These are phyloP conservation scores for Heliamphora exappendiculata DNA, from an alignment of 148 eudicot genomes.

Conservation along the genomic window DNA sequence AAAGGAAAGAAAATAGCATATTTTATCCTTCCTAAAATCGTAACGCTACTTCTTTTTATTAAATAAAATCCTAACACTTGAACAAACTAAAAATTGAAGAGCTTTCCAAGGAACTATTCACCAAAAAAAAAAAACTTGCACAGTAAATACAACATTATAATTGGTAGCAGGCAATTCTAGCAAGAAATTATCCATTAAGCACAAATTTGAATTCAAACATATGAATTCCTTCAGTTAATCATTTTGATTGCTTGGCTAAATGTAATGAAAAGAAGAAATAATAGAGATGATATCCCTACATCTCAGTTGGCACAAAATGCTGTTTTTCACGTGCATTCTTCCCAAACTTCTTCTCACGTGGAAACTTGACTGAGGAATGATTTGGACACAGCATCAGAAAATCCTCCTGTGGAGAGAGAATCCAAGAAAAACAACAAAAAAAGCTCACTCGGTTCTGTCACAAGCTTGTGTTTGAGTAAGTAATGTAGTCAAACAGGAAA, in stretches of 20 bases:
- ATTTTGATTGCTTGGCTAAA: neutral
- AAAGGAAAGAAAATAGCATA: neutral
- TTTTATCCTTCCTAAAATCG: neutral
- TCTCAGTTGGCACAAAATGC: constrained; percentile 23
- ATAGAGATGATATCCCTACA: constrained; percentile 21
- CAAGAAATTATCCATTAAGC: neutral
- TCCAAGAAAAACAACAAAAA: constrained; percentile 1
- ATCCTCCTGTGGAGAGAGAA: constrained; percentile 37
- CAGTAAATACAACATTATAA: neutral
- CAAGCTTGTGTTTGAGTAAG: neutral
- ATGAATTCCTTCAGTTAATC: neutral
- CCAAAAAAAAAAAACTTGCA: neutral
- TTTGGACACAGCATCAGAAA: constrained; percentile 65
- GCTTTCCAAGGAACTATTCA: neutral
- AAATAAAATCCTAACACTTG: neutral
- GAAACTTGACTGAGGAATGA: constrained; percentile 64
- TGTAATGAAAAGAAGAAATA: neutral
- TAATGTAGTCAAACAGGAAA: neutral
- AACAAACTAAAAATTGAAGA: neutral
- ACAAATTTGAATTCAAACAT: neutral
- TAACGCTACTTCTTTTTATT: too few species aligned
- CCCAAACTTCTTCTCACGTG: constrained; percentile 45
- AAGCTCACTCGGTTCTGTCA: neutral
- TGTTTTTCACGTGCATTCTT: constrained; percentile 28
- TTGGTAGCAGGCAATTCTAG: neutral